Percentiles rank a stretch among this genome's conserved stretches.
Conservation (phyloP, 306 rosid species). For the Castanea mollissima region DNA sequence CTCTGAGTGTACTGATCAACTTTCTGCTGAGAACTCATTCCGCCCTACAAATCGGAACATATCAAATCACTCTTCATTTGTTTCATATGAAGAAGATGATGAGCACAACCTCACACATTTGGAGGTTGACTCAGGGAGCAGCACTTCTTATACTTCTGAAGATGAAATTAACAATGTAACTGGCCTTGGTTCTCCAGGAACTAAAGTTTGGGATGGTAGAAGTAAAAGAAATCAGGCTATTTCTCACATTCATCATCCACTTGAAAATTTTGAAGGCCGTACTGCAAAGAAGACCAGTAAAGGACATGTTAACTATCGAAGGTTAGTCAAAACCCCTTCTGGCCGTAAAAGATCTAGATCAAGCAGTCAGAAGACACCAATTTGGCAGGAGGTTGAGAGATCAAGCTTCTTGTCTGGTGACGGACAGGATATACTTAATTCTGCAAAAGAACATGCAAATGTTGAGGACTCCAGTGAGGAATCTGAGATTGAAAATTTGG, state of each 20-base stretch:
- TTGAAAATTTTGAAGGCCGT: slow-evolving; percentile 64
- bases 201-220: slow-evolving; percentile 95
- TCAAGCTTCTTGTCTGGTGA: slow-evolving; percentile 92
- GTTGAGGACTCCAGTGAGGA: slow-evolving; percentile 74
- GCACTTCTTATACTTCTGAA: slow-evolving; percentile 77
- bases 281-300: slow-evolving; percentile 52
- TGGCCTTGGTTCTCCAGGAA: slow-evolving; percentile 93
- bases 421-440: slow-evolving; percentile 83
- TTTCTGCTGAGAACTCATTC: slow-evolving; percentile 30
- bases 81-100: slow-evolving; percentile 45
- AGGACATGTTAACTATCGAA: slow-evolving; percentile 46
- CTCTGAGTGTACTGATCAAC: slow-evolving; percentile 37
- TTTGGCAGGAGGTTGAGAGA: slow-evolving; percentile 96
- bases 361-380: slow-evolving; percentile 43
- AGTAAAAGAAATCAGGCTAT: slow-evolving; percentile 66
- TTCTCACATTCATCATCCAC: slow-evolving; percentile 93
- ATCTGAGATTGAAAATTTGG: slow-evolving; percentile 57
- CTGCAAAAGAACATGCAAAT: slow-evolving; percentile 43
- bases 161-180: slow-evolving; percentile 65
- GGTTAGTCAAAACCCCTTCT: slow-evolving; percentile 50
- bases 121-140: slow-evolving; percentile 64
- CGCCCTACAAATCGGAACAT: slow-evolving; percentile 34
- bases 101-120: slow-evolving; percentile 34
- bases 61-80: slow-evolving; percentile 28
- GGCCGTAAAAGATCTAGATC: slow-evolving; percentile 62